Base-by-base conservation (phyloP, 2,329 filamentous ascomycete genomes). In the Pezicula radicicola region DNA sequence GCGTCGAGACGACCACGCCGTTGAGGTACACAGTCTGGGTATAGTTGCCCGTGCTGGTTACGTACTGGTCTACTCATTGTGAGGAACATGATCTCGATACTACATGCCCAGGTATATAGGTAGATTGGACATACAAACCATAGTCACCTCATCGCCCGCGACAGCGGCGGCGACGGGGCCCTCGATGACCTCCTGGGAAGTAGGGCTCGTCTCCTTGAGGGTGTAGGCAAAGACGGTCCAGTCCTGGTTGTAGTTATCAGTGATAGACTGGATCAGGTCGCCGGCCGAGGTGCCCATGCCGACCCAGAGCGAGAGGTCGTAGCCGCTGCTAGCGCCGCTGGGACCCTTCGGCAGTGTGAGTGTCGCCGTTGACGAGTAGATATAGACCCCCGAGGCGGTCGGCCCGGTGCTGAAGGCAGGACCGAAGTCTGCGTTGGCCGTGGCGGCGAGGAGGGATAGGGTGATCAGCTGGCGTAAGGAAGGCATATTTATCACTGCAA, bases 281-380 rank as follows among this genome's bases (percentile, higher is more conserved):
- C 71, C 73, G n/a, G 69, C 69, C 4, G 69, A 72, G 4, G 73
- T 76, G 4, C 73, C 74, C 73, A 76, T 75, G 12, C 75, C 75
- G 15, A 75, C 71, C 75, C 74, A 77, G 16, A 77, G 65, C 6
- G 72, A 73, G 18, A 70, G 57, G 49, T 69, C 66, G 28, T 30
- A 30, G 28, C 28, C 28, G 28, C 72, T 71, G 5, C 62, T 63
- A 37, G 65, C 67, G 35, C 67, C 66, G 33, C 60, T 68, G 2
- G 74, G 73, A 1, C 61, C 57, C 0, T 67, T 60, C 4, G 74
- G 74, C 4, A 76, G 64, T 15, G 72, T 60, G 15, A 77, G 65
- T 6, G 73, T 77, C 2, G 74, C 71, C 15, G 66, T 72, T 3
- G 74, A 65, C 53, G 74, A 71, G 25, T 70, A 66, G 58, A 77